Conservation (phyloP, 2,329 filamentous ascomycete species). For the Aspergillus sojae region DNA sequence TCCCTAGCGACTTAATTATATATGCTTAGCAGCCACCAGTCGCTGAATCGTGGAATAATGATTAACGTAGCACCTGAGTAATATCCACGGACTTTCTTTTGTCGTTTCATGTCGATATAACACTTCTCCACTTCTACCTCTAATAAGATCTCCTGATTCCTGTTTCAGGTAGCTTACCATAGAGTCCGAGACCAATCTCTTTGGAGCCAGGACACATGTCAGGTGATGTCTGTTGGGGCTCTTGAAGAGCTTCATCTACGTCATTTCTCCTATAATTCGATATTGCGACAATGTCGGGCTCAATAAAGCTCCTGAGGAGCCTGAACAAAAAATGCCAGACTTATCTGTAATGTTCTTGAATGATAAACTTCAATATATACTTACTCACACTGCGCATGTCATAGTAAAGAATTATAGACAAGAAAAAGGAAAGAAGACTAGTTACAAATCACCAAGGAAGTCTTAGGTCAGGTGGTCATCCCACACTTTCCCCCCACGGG, state of each 20-base stretch:
- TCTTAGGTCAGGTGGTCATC: not conserved
- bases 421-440: not conserved
- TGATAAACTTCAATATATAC: not conserved
- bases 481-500: slow-evolving; percentile 9
- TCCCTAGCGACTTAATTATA: too few species aligned
- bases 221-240: too few species aligned
- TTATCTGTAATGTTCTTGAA: not conserved
- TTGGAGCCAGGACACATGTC: too few species aligned
- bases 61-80: not conserved
- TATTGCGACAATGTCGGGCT: too few species aligned
- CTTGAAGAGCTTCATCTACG: too few species aligned
- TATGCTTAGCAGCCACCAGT: not conserved
- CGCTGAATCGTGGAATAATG: not conserved
- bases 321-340: too few species aligned
- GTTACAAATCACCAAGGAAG: not conserved
- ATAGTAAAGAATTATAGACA: not conserved
- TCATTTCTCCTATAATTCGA: too few species aligned
- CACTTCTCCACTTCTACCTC: too few species aligned
- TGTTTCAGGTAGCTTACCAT: too few species aligned
- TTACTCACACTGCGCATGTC: not conserved
- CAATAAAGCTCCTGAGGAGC: too few species aligned
- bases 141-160: too few species aligned
- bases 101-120: not conserved
- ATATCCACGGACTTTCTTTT: not conserved
- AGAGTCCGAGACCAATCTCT: too few species aligned